phyloP scores from a whole-genome alignment of 805 yeast genomes.

The Cyberlindnera americana region DNA sequence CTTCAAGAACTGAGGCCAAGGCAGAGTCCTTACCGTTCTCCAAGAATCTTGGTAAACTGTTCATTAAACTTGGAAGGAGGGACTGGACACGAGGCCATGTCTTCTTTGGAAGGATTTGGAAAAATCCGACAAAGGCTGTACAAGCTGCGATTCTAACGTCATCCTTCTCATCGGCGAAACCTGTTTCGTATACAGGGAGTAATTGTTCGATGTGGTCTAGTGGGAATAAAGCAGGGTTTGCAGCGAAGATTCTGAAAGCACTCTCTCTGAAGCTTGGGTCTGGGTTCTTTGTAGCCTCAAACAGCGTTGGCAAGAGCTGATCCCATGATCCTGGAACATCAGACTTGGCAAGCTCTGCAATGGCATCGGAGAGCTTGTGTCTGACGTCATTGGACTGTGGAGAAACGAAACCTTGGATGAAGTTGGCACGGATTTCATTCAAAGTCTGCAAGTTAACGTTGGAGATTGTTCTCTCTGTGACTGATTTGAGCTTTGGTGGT shows the following conservation, averaged over 20 bases:
- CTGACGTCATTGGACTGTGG: slow-evolving; percentile 74
- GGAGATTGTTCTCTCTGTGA: slow-evolving; percentile 77
- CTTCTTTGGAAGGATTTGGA: slow-evolving; percentile 73
- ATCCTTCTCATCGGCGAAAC: slow-evolving; percentile 77
- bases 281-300: slow-evolving; percentile 53
- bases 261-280: slow-evolving; percentile 80
- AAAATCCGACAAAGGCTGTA: slow-evolving; percentile 87
- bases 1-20: slow-evolving; percentile 82
- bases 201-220: slow-evolving; percentile 50
- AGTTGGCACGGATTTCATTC: slow-evolving; percentile 56
- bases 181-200: slow-evolving; percentile 70
- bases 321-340: slow-evolving; percentile 65
- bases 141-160: slow-evolving; percentile 89
- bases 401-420: slow-evolving; percentile 69
- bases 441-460: slow-evolving; percentile 56
- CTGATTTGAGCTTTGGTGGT: slow-evolving; percentile 62
- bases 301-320: slow-evolving; percentile 69
- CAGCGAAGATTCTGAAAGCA: slow-evolving; percentile 81
- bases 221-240: slow-evolving; percentile 77
- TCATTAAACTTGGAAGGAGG: slow-evolving; percentile 76
- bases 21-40: slow-evolving; percentile 77
- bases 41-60: slow-evolving; percentile 81
- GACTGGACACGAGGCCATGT: slow-evolving; percentile 76
- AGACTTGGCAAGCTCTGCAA: slow-evolving; percentile 84
- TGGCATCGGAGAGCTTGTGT: slow-evolving; percentile 90